Conservation (phyloP, 1,284 basidiomycete genomes). For the Tilletia walkeri region DNA sequence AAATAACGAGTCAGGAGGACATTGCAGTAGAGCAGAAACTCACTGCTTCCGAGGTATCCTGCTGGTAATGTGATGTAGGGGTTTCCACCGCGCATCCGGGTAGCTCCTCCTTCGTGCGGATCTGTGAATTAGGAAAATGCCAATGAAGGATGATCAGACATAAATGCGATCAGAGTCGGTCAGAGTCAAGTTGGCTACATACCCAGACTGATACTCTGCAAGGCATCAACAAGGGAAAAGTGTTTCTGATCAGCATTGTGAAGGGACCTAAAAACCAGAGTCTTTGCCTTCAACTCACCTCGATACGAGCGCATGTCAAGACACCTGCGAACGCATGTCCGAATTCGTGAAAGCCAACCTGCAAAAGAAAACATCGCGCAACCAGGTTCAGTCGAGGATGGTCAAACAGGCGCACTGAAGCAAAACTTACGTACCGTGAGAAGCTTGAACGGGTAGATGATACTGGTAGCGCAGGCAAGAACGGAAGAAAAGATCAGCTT, state of each 20-base stretch:
- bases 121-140: slow-evolving; percentile 24
- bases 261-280: not conserved
- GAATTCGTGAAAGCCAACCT: slow-evolving; percentile 42
- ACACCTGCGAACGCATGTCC: slow-evolving; percentile 59
- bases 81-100: slow-evolving; percentile 88
- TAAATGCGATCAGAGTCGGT: too few relatives aligned
- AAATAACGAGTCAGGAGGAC: too few relatives aligned
- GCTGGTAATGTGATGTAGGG: slow-evolving; percentile 70
- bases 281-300: slow-evolving; percentile 57
- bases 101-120: slow-evolving; percentile 83
- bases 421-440: slow-evolving; percentile 28
- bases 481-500: not conserved
- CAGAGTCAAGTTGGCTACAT: too few relatives aligned
- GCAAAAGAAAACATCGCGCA: not conserved
- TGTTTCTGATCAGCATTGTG: not conserved
- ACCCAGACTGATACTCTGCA: not conserved
- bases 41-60: slow-evolving; percentile 68
- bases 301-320: slow-evolving; percentile 85
- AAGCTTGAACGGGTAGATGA: slow-evolving; percentile 56
- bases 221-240: not conserved
- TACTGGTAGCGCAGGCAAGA: not conserved
- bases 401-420: not conserved
- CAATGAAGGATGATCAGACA: too few relatives aligned
- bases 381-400: slow-evolving; percentile 10
- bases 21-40: slow-evolving; percentile 60